Evolutionary conservation across 2,329 filamentous ascomycete genomes (phyloP), one percentile per base, ranked within the genome.

Genomic region (Fusarium lateritium): DNA sequence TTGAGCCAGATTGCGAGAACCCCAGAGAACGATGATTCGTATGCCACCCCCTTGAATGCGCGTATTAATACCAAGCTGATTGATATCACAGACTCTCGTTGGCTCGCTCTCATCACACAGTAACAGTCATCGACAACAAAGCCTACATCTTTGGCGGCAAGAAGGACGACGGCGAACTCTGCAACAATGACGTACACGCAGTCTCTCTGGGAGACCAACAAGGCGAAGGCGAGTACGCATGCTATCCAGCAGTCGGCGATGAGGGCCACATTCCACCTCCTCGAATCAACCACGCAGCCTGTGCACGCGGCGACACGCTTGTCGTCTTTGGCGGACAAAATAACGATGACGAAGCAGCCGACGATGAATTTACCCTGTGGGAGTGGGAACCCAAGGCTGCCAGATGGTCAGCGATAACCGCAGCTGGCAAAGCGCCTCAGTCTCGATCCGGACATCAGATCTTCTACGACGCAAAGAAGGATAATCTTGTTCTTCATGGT

Each of bases 101-200:
- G 4, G 69, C 69, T 13, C 67, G 69, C 2, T 72, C 66, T 7
- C 62, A 62, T 3, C 69, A 72, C 7, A 65, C 53, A 2, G 43
- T 72, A 22, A 65, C 56, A 13, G 69, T 70, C 24, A 65, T 72
- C 17, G 38, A 44, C 10, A 47, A 26, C 7, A 72, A 49, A 4
- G 69, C 56, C 0, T 72, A 72, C 42, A 72, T 72, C 15, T 72
- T 72, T 10, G 69, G 69, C 14, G 69, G 69, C 5, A 64, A 72
- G 34, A 65, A 31, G 19, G 39, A 56, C 7, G 63, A 62, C 6
- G 66, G 66, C 2, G 28, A 52, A 4, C 38, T 72, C 0, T 72
- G 69, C 22, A 56, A 57, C 19, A 72, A 70, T 13, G 69, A 72
- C 10, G 24, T 72, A 0, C 69, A 72, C 21, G 69, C 46, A 4